Percentiles rank a stretch among this genome's conserved stretches.
Conservation (phyloP, 495 filamentous ascomycete genomes). For the Cercophora newfieldiana region DNA sequence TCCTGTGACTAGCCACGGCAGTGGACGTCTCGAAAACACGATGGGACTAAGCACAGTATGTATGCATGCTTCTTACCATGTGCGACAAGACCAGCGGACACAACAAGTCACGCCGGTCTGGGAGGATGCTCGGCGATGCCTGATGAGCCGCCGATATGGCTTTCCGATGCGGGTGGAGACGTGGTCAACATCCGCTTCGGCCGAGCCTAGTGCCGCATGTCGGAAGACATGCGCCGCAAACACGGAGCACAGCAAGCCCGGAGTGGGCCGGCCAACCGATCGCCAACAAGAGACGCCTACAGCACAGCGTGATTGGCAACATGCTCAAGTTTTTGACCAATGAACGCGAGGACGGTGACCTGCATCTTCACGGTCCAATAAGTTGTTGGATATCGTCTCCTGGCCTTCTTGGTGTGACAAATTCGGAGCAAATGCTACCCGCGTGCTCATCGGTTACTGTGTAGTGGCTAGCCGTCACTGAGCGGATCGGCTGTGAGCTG, state of each 20-base stretch:
- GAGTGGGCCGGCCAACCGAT: neutral
- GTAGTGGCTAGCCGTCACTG: neutral
- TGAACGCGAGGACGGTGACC: neutral
- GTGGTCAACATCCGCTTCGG: neutral
- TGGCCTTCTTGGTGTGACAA: neutral
- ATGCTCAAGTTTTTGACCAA: neutral
- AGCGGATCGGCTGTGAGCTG: neutral
- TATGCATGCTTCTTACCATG: too few relatives aligned
- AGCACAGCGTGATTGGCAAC: neutral
- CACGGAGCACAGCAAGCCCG: neutral
- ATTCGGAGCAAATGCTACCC: neutral
- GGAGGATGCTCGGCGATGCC: too few relatives aligned
- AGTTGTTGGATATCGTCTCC: neutral
- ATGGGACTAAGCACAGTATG: neutral
- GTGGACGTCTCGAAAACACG: neutral
- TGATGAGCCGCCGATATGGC: neutral
- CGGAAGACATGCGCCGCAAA: neutral
- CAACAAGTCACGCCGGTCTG: too few relatives aligned
- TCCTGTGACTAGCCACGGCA: neutral
- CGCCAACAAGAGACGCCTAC: neutral
- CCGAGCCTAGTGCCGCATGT: neutral
- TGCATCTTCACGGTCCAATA: neutral
- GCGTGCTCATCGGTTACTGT: neutral
- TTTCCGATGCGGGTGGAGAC: neutral
- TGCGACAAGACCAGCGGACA: too few relatives aligned